A percentile compares a stretch with the other conserved stretches of the same genome.
Conservation (phyloP, 768 basidiomycete species). For the Mycena vitilis region DNA sequence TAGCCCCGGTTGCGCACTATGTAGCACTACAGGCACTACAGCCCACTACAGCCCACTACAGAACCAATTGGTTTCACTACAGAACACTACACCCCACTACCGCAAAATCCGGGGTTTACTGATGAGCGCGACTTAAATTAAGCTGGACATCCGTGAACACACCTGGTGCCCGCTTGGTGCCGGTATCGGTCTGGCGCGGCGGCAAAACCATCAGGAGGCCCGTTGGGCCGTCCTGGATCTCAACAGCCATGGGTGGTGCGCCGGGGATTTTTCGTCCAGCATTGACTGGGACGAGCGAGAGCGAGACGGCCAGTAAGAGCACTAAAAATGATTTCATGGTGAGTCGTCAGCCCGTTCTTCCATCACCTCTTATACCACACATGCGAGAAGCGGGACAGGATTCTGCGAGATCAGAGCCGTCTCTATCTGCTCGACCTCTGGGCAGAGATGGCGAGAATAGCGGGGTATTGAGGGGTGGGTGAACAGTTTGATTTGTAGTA, state of each 20-base stretch:
- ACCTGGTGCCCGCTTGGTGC: too few relatives aligned
- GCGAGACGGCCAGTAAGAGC: conserved; percentile 7
- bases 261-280: conserved; percentile 15
- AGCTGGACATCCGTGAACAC: too few relatives aligned
- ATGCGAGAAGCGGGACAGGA: neutral
- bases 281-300: conserved; percentile 18
- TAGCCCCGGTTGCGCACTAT: too few relatives aligned
- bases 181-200: neutral
- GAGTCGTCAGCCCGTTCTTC: conserved; percentile 1
- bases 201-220: conserved; percentile 21
- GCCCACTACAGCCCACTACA: too few relatives aligned
- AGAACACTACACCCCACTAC: too few relatives aligned
- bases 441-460: conserved; percentile 2
- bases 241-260: conserved; percentile 12
- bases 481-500: too few relatives aligned
- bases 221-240: conserved; percentile 21
- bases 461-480: neutral
- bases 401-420: neutral
- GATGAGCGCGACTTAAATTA: too few relatives aligned
- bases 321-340: conserved; percentile 12
- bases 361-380: conserved; percentile 15
- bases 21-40: too few relatives aligned
- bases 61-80: too few relatives aligned
- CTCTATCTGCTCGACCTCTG: neutral
- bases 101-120: too few relatives aligned